Evolutionary conservation across 2,329 filamentous ascomycete species (phyloP), one percentile per base, ranked within the genome.

Genomic region (Fusarium veterinarium): DNA sequence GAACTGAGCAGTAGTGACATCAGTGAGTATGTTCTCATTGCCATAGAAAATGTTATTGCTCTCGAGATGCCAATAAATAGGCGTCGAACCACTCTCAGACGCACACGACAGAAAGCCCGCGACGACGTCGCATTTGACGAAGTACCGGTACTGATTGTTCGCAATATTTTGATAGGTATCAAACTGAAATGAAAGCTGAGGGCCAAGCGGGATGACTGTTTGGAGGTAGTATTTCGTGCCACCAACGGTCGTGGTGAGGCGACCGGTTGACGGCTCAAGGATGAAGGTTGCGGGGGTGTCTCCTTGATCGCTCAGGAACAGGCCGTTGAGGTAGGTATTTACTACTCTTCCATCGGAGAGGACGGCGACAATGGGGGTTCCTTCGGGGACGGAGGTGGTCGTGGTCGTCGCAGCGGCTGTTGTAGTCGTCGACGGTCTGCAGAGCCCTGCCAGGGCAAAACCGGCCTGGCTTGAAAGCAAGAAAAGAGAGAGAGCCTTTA

Each of bases 401-500:
- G 31, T 28, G 13, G 23, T 28, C 5, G 33, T 37, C 2, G 31
- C 23, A 16, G 49, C 48, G 17, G 33, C 49, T 25, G 33, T 37
- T 5, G 49, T 52, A 20, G 48, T 37, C 12, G 31, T 23, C 0
- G 48, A 37, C 3, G 49, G 49, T 3, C 7, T 52, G n/a, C 49
- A 52, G 17, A 37, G 31, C 12, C 33, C 49, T 5, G 33, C 49
- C 19, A 37, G 1, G 7, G 33, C 33, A 5, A 37, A 6, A 4
- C 49, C 33, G 5, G 23, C 33, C 2, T 52, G 33, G 7, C 8
- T 20, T 2, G 48, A 52, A 8, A 28, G 0, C 1, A 5, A 0
- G 23, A 52, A 37, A 4, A 52, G 9, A 1, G 33, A 8, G 1
- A 37, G 19, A 3, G 19, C 2, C 0, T 25, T 3, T 0, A 19